These are phyloP conservation scores for Hymenoscyphus albidus DNA, from an alignment of 2,329 filamentous ascomycete genomes.

Conservation along the genomic window DNA sequence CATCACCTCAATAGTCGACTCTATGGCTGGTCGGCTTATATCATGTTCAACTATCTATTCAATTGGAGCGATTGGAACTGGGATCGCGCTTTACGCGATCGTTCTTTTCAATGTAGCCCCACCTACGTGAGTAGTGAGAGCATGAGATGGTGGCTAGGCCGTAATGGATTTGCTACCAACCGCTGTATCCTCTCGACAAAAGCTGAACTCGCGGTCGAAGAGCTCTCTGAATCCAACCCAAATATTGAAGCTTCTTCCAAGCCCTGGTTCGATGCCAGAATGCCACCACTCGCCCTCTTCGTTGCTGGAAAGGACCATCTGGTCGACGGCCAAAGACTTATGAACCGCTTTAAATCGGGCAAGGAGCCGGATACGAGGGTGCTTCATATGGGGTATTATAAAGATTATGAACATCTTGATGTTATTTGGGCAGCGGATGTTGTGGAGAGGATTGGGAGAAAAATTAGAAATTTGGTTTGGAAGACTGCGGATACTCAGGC, in stretches of 20 bases:
- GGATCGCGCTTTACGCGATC: slow-evolving; percentile 73
- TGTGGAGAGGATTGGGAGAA: slow-evolving; percentile 75
- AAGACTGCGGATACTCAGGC: slow-evolving; percentile 52
- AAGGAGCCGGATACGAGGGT: slow-evolving; percentile 77
- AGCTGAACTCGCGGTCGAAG: slow-evolving; percentile 63
- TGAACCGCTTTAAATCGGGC: slow-evolving; percentile 69
- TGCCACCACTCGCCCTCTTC: slow-evolving; percentile 85
- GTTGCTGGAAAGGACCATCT: slow-evolving; percentile 78
- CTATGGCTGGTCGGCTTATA: slow-evolving; percentile 81
- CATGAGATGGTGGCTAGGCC: slow-evolving; percentile 94
- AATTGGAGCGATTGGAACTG: slow-evolving; percentile 81
- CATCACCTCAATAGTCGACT: slow-evolving; percentile 57
- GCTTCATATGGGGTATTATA: slow-evolving; percentile 77
- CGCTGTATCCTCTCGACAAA: slow-evolving; percentile 82
- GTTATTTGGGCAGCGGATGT: slow-evolving; percentile 93
- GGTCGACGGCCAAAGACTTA: slow-evolving; percentile 73
- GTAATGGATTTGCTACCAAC: slow-evolving; percentile 79
- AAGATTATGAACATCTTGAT: slow-evolving; percentile 89
- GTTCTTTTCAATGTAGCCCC: slow-evolving; percentile 89
- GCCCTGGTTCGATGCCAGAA: slow-evolving; percentile 78
- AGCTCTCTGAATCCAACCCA: slow-evolving; percentile 37
- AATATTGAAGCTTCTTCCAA: slow-evolving; percentile 38
- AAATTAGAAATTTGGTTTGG: slow-evolving; percentile 81
- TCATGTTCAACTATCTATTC: slow-evolving; percentile 86
- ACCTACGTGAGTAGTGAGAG: slow-evolving; percentile 86